phyloP scores from a whole-genome alignment of 2,329 filamentous ascomycete species.

The Pseudocercospora musae region DNA sequence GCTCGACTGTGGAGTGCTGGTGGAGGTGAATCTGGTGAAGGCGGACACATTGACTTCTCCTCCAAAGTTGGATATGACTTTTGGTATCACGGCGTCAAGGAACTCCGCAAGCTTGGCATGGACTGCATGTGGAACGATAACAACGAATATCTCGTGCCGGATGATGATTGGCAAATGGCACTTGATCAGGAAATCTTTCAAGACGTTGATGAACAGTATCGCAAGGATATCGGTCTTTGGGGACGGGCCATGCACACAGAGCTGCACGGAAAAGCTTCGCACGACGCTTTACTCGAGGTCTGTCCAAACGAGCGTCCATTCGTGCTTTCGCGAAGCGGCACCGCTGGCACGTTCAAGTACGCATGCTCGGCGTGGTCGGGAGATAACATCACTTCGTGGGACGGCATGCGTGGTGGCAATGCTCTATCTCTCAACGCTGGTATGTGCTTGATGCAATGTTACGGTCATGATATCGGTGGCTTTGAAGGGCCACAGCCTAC shows the following conservation, averaged over 20 bases:
- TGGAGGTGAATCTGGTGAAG: slow-evolving; percentile 66
- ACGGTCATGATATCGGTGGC: slow-evolving; percentile 70
- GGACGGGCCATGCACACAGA: slow-evolving; percentile 68
- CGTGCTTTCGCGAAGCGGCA: slow-evolving; percentile 67
- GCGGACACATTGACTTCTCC: slow-evolving; percentile 71
- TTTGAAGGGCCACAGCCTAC: slow-evolving; percentile 71
- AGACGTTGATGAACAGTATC: slow-evolving; percentile 31
- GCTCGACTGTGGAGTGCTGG: slow-evolving; percentile 70
- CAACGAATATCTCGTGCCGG: slow-evolving; percentile 67
- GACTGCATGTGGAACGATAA: slow-evolving; percentile 79
- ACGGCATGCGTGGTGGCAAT: slow-evolving; percentile 68
- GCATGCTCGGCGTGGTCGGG: slow-evolving; percentile 71
- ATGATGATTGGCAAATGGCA: slow-evolving; percentile 63
- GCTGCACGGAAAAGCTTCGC: slow-evolving; percentile 66
- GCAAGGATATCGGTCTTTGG: slow-evolving; percentile 62
- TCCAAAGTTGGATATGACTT: slow-evolving; percentile 64
- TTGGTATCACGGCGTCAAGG: slow-evolving; percentile 68
- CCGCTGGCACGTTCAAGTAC: slow-evolving; percentile 67
- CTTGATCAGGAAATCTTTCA: slow-evolving; percentile 46
- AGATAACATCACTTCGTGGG: slow-evolving; percentile 72
- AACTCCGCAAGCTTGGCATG: slow-evolving; percentile 61
- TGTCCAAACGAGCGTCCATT: slow-evolving; percentile 62
- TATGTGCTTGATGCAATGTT: slow-evolving; percentile 62
- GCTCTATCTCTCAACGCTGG: slow-evolving; percentile 66
- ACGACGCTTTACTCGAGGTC: slow-evolving; percentile 61